Evolutionary conservation across 2,329 filamentous ascomycete genomes (phyloP), one percentile per base, ranked within the genome.

Genomic region (Phialocephala sp.): DNA sequence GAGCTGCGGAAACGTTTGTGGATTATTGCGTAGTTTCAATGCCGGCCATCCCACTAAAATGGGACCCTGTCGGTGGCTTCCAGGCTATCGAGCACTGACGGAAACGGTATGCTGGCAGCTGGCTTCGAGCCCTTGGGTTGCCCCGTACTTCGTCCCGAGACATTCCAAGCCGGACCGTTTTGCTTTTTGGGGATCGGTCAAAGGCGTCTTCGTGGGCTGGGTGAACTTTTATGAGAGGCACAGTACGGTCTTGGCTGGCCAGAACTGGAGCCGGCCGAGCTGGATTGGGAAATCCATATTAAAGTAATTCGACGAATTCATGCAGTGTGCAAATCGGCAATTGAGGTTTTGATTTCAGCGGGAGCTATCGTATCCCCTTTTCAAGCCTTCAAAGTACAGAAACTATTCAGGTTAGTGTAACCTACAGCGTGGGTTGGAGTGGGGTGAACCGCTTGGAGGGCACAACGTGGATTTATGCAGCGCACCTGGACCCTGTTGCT

Each of bases 341-440:
- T 11, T 50, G n/a, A 50, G 41, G 3, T 32, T 43, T 43, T 43
- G 15, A 43, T 8, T n/a, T 43, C 27, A 32, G n/a, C n/a, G n/a
- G n/a, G n/a, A n/a, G 27, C 27, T 32, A 32, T 11, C n/a, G 45
- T 6, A n/a, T 54, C 50, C n/a, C 50, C 12, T 54, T 54, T 54
- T 50, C 22, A 22, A 12, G 22, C 22, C n/a, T 27, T 50, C 22
- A 32, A 6, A 14, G 45, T 22, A 8, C 6, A 9, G 15, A 50
- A 50, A 32, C 22, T 32, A 12, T 27, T 54, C n/a, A 18, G 50
- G 24, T 54, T 54, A 52, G 20, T 27, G 6, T 32, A 24, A 27
- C 6, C 47, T 20, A 22, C 45, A 18, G 50, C 50, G 50, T 54
- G 50, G 50, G 50, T 54, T 27, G 24, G 50, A 54, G 50, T 54